Evolutionary conservation across 2,329 filamentous ascomycete species (phyloP), one percentile per base, ranked within the genome.

Genomic region (Trichoderma oligosporum): DNA sequence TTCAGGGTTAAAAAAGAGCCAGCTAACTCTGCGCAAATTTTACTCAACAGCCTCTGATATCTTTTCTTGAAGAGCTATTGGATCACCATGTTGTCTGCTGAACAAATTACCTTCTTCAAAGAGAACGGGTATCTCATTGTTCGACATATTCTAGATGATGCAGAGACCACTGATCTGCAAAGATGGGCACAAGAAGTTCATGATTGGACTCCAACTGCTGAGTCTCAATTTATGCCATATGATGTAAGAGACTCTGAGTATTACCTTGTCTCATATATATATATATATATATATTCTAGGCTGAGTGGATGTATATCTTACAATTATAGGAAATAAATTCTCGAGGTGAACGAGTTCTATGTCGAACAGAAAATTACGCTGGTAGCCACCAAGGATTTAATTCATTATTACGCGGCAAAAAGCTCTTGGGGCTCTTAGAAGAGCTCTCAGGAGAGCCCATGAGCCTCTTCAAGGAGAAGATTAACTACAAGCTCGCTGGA

Each of bases 171-270:
- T n/a, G 36, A 42, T 7, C 18, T 52, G 8, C 36, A 52, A n/a
- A 41, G 38, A 41, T 41, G 48, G 48, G 48, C 47, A 14, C 47
- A 51, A 22, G 47, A 51, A n/a, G 47, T 51, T 11, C 48, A 52
- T 18, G 36, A 52, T 18, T 52, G 36, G 48, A 52, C 18, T n/a
- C 48, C 48, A 42, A 52, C 36, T 31, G 12, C 16, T 0, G 36
- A 52, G 12, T 52, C 48, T 33, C 48, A 52, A n/a, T 52, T 24
- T 24, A 52, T 41, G 48, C 48, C 48, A 11, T 52, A 52, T 8
- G 48, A 52, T 35, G 48, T 52, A 11, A 33, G 36, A n/a, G 22
- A 14, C 6, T 31, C 27, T 31, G 27, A n/a, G n/a, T n/a, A n/a
- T n/a, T n/a, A 20, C 5, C 4, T 24, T 16, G 6, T 11, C 22